phyloP scores from a whole-genome alignment of 73 alveolate genomes.

The Paramecium bursaria region DNA sequence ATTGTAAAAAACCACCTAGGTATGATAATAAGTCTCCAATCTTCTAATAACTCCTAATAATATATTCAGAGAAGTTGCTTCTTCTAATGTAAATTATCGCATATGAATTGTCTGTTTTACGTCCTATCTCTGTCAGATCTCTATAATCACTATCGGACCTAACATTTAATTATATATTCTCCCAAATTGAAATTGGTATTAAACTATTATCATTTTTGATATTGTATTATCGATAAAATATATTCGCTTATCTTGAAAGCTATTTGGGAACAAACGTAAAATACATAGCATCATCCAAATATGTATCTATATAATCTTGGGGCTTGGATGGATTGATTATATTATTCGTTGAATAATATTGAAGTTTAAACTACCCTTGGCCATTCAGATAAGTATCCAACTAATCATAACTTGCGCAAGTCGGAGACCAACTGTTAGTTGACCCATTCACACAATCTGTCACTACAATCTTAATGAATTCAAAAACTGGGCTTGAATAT shows the following conservation, averaged over 20 bases:
- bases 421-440: background rate
- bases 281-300: constrained; percentile 37
- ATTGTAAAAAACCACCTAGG: constrained; percentile 17
- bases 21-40: constrained; percentile 11
- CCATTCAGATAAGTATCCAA: background rate
- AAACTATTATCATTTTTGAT: background rate
- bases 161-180: background rate
- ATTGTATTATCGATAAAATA: constrained; percentile 11
- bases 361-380: constrained; percentile 22
- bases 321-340: background rate
- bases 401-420: background rate
- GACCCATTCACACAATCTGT: background rate
- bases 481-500: constrained; percentile 7
- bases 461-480: background rate
- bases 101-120: background rate
- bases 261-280: constrained; percentile 6
- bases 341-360: constrained; percentile 4
- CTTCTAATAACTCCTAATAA: background rate
- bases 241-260: constrained; percentile 8
- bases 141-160: background rate
- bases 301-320: background rate
- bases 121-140: constrained; percentile 31
- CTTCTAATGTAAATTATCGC: constrained; percentile 28
- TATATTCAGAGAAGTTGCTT: background rate
- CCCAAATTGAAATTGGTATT: too few relatives aligned